phyloP scores from a whole-genome alignment of 176 grass and related monocot genomes.

The maize (Zea mays) region DNA sequence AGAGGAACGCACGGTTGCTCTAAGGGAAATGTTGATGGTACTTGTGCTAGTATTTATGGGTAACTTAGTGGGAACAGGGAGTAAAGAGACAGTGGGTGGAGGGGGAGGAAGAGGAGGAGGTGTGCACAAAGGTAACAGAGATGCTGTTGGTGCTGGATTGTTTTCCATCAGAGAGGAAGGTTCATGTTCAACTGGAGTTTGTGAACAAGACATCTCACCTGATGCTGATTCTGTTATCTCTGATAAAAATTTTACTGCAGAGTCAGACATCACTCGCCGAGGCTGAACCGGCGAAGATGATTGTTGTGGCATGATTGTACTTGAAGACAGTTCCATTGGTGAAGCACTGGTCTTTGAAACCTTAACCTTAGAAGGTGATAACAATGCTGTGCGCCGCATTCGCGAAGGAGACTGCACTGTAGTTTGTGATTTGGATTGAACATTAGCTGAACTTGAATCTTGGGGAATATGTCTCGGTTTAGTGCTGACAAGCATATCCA shows the following conservation, averaged over 20 bases:
- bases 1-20: conserved; percentile 35
- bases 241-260: conserved; percentile 19
- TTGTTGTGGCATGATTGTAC: conserved; percentile 1
- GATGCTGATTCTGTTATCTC: conserved; percentile 13
- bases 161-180: conserved; percentile 23
- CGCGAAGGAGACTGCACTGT: background rate
- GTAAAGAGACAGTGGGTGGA: conserved; percentile 40
- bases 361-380: conserved; percentile 39
- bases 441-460: conserved; percentile 33
- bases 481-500: conserved; percentile 32
- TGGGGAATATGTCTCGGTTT: conserved; percentile 18
- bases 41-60: conserved; percentile 36
- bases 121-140: conserved; percentile 23
- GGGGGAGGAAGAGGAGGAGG: conserved; percentile 54
- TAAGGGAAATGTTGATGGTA: conserved; percentile 46
- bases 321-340: conserved; percentile 35
- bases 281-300: conserved; percentile 25
- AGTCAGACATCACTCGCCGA: background rate
- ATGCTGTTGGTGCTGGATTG: conserved; percentile 46
- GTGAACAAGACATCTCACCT: conserved; percentile 30
- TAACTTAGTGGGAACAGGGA: conserved; percentile 30
- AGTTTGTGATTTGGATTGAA: conserved; percentile 32
- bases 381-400: background rate
- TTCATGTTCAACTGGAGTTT: conserved; percentile 40
- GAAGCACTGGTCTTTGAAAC: conserved; percentile 35